Evolutionary conservation across 192 early-diverging fungal species (phyloP).

Genomic region (Lobulomyces angularis): DNA sequence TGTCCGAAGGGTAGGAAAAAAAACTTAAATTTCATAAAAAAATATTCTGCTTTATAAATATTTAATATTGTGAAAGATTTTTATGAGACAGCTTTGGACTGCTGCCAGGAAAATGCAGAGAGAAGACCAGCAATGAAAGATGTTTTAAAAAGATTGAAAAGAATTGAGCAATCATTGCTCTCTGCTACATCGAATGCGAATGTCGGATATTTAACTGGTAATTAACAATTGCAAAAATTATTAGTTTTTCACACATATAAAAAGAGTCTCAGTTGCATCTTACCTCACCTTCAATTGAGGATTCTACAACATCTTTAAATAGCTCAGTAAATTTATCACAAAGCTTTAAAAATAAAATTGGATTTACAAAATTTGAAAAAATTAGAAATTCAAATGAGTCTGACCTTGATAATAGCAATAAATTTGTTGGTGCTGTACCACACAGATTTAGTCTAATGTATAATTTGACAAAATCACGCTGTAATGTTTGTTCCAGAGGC

Average conservation of each 20-base stretch:
- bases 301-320: constrained; percentile 2
- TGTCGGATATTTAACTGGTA: constrained; percentile 1
- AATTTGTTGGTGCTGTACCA: constrained; percentile 9
- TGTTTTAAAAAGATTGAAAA: constrained; percentile 20
- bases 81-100: constrained; percentile 16
- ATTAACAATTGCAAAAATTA: background rate
- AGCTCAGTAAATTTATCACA: constrained; percentile 5
- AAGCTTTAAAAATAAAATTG: too few relatives aligned
- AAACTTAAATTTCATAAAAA: background rate
- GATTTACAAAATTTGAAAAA: too few relatives aligned
- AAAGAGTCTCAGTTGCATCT: constrained; percentile 1
- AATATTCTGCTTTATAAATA: background rate
- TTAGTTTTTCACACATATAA: background rate
- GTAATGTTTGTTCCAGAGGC: constrained; percentile 11
- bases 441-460: constrained; percentile 15
- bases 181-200: too few relatives aligned
- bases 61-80: constrained; percentile 11
- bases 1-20: background rate
- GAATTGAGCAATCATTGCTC: constrained; percentile 15
- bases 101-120: constrained; percentile 15
- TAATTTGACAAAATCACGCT: constrained; percentile 8
- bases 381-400: too few relatives aligned
- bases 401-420: background rate
- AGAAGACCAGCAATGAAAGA: constrained; percentile 19
- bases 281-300: background rate